Conservation (phyloP, 2,329 filamentous ascomycete species). For the Ophiostoma ulmi region DNA sequence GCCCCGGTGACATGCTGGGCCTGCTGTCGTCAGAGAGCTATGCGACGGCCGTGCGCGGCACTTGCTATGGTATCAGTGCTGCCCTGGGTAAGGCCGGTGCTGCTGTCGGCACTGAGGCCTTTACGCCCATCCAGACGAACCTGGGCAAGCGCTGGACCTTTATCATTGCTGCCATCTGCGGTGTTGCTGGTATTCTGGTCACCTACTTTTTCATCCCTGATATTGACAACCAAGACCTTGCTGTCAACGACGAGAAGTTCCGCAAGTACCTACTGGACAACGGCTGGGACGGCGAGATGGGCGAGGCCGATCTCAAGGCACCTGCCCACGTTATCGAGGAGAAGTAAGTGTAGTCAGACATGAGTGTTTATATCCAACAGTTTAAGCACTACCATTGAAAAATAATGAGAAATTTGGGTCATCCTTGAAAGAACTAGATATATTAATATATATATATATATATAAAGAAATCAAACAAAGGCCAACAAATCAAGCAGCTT, state of each 20-base stretch:
- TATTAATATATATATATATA: no score
- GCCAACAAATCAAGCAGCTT: no score
- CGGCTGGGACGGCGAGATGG: conserved; percentile 27
- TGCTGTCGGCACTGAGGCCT: conserved; percentile 41
- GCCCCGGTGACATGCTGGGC: conserved; percentile 45
- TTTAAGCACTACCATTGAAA: no score
- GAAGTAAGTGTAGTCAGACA: not conserved
- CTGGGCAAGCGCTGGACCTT: conserved; percentile 27
- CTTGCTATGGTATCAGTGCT: conserved; percentile 46
- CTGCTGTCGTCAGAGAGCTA: conserved; percentile 47
- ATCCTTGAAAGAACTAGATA: no score
- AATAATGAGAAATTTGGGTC: no score
- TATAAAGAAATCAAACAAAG: no score
- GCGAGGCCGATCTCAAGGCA: conserved; percentile 24
- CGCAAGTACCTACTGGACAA: conserved; percentile 22
- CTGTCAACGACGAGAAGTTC: conserved; percentile 24
- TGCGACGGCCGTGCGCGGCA: conserved; percentile 46
- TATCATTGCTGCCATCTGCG: conserved; percentile 26
- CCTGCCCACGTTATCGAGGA: conserved; percentile 15
- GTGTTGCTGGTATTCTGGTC: conserved; percentile 25
- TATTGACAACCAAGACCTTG: conserved; percentile 22
- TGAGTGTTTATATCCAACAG: no score
- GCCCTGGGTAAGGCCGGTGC: conserved; percentile 49
- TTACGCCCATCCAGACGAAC: conserved; percentile 26
- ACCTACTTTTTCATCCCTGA: conserved; percentile 25